Conservation (phyloP, 495 filamentous ascomycete genomes). For the Talaromyces trachyspermus region DNA sequence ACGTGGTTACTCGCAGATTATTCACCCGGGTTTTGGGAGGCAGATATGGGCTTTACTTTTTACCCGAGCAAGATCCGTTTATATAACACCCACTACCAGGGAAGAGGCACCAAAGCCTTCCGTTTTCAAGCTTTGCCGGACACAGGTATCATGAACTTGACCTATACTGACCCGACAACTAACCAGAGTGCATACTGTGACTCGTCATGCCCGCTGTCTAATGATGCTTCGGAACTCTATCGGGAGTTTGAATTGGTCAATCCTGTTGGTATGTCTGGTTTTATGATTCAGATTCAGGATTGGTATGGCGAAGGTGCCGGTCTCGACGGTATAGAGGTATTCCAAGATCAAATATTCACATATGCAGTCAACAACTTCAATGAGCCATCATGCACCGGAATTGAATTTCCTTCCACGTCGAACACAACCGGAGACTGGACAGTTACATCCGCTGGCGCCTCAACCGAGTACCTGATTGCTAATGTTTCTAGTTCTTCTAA, state of each 20-base stretch:
- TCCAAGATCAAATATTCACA: conserved; percentile 72
- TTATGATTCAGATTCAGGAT: conserved; percentile 74
- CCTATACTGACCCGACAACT: conserved; percentile 69
- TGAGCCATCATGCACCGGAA: conserved; percentile 71
- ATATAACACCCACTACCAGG: conserved; percentile 82
- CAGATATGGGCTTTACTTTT: conserved; percentile 74
- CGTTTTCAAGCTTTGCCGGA: conserved; percentile 74
- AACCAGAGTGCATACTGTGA: conserved; percentile 63
- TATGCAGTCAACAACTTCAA: conserved; percentile 86
- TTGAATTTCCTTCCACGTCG: conserved; percentile 55
- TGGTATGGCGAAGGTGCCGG: conserved; percentile 87
- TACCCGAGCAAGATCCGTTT: conserved; percentile 77
- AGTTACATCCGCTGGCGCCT: conserved; percentile 51
- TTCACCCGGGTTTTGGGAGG: conserved; percentile 75
- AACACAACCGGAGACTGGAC: conserved; percentile 68
- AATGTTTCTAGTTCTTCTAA: conserved; percentile 45
- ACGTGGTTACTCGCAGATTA: conserved; percentile 84
- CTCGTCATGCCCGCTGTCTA: conserved; percentile 69
- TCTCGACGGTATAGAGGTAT: conserved; percentile 83
- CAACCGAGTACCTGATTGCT: conserved; percentile 70
- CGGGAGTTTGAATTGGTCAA: conserved; percentile 94
- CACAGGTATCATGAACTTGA: conserved; percentile 94
- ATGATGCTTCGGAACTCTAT: conserved; percentile 51
- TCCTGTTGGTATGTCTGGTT: conserved; percentile 75
- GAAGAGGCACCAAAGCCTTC: conserved; percentile 79